Base-by-base conservation (phyloP, 1,284 basidiomycete species). In the Naganishia sp. region DNA sequence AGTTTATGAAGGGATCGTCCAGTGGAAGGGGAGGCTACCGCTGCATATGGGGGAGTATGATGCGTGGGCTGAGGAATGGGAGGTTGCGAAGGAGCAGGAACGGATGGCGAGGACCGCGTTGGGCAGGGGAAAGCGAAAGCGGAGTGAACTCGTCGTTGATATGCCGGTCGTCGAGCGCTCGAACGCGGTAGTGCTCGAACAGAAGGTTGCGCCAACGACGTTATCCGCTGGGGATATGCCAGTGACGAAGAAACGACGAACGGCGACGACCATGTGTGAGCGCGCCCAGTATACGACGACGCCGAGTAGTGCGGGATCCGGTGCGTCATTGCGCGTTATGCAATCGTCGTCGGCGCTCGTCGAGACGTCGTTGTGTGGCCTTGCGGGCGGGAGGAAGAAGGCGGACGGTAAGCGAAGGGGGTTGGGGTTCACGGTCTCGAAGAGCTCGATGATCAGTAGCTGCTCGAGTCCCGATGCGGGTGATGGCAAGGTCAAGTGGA, bases 11-110 rank as follows among this genome's bases (percentile, higher is more conserved):
- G n/a, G 11, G 13, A 39, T 61, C 15, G 39, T 52, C 15, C 28
- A 42, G 18, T 61, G 57, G 48, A 61, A 61, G 50, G 21, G 21
- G 13, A 25, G n/a, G 1, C 21, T 52, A 2, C 57, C 57, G n/a
- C 13, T 61, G 21, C 28, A 61, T 23, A 61, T 61, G 48, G n/a
- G 39, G 25, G 33, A 61, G 18, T 61, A 61, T 48, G 57, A 33
- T 9, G 16, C 6, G 15, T 61, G 57, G 57, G 33, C 13, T 2
- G 18, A 2, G 6, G 57, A 50, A 13, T 61, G 46, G 31, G 48
- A 42, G 21, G 23, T 21, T 2, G 15, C 6, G 16, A 39, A 50
- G 11, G 28, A 10, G 21, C 21, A 42, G 18, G 46, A 50, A 13
- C 28, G 39, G 18, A 25, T 13, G 6, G 48, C 21, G 2, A 16